Evolutionary conservation across 768 basidiomycete species (phyloP).

Genomic region (Boletus edulis): DNA sequence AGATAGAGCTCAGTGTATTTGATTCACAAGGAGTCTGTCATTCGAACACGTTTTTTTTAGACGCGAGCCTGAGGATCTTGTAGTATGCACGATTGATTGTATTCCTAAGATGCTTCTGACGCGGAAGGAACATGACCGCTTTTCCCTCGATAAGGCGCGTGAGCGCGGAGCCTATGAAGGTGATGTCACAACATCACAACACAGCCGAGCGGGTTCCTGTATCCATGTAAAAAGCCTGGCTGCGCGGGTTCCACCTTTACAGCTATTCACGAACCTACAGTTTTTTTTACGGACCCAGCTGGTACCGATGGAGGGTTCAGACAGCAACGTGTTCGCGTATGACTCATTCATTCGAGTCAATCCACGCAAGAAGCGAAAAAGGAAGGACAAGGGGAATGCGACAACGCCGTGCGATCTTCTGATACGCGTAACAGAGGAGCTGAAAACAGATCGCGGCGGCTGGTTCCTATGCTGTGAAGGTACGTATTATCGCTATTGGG

Average conservation of each 20-base stretch:
- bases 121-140: constrained; percentile 18
- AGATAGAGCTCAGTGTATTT: constrained; percentile 19
- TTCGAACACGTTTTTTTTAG: background rate
- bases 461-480: constrained; percentile 59
- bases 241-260: background rate
- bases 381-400: constrained; percentile 31
- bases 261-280: background rate
- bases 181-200: too few relatives aligned
- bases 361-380: constrained; percentile 50
- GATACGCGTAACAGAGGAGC: constrained; percentile 43
- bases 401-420: constrained; percentile 39
- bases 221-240: background rate
- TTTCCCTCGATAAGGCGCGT: background rate
- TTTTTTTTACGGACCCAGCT: background rate
- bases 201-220: background rate
- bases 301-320: constrained; percentile 13
- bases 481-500: constrained; percentile 36
- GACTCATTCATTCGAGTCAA: constrained; percentile 51
- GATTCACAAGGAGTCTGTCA: background rate
- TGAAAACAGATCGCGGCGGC: constrained; percentile 37
- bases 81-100: too few relatives aligned
- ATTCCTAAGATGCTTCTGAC: background rate
- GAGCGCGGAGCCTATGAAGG: too few relatives aligned
- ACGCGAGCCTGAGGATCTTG: background rate
- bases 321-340: constrained; percentile 34